Percentiles rank a stretch among this genome's conserved stretches.
phyloP scores from a whole-genome alignment of 345 rosid genomes.

The Carallia pectinifolia region DNA sequence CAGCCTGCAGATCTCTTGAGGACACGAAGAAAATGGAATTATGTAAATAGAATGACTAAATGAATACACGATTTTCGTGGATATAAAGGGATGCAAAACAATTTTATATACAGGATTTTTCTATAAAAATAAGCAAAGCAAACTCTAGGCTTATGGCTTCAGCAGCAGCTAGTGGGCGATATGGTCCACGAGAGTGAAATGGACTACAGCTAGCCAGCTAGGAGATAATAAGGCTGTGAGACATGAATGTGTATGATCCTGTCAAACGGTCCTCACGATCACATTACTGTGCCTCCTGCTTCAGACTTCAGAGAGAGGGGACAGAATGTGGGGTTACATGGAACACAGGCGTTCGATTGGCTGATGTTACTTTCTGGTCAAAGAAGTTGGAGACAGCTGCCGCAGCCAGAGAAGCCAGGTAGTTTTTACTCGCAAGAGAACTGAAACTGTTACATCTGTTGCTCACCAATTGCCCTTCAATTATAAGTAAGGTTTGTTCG shows the following conservation, averaged over 20 bases:
- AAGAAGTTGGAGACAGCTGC: constrained; percentile 40
- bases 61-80: too few species aligned
- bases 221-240: constrained; percentile 5
- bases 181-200: background rate
- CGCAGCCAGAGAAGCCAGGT: background rate
- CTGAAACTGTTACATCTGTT: too few species aligned
- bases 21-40: too few species aligned
- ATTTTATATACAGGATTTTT: too few species aligned
- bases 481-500: too few species aligned
- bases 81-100: too few species aligned
- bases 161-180: background rate
- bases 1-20: too few species aligned
- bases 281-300: background rate
- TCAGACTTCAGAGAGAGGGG: background rate
- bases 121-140: too few species aligned
- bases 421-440: too few species aligned
- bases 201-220: background rate
- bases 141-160: too few species aligned
- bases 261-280: background rate
- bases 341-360: background rate
- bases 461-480: too few species aligned
- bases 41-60: too few species aligned
- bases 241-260: constrained; percentile 3
- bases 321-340: constrained; percentile 8
- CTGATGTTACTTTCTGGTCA: constrained; percentile 18